Percentiles rank a stretch among this genome's conserved stretches.
phyloP scores from a whole-genome alignment of 225 moss, liverwort and hornwort genomes.

The Marchantia polymorpha region DNA sequence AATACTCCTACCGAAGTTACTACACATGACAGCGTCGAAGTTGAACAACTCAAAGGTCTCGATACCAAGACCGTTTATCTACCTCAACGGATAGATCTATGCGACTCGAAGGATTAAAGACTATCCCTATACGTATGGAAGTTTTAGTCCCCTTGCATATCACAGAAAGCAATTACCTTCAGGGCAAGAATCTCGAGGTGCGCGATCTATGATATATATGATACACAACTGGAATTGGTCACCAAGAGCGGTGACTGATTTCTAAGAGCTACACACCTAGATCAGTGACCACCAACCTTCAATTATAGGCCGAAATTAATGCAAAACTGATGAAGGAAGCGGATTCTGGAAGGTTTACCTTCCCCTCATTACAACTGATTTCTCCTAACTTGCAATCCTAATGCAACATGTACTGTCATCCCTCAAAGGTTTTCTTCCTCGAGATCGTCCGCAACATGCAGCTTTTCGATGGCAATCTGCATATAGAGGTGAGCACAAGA shows the following conservation, averaged over 20 bases:
- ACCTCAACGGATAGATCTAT: conserved; percentile 12
- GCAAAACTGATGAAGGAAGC: conserved; percentile 1
- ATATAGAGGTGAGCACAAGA: background rate
- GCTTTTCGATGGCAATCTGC: conserved; percentile 94
- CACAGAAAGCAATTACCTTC: background rate
- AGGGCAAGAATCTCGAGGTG: conserved; percentile 15
- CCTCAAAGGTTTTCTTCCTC: conserved; percentile 90
- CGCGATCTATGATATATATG: conserved; percentile 19
- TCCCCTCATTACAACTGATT: background rate
- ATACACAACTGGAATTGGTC: conserved; percentile 26
- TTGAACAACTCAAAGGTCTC: background rate
- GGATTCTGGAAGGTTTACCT: background rate
- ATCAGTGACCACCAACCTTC: background rate
- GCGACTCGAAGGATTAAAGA: conserved; percentile 9
- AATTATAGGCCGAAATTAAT: background rate
- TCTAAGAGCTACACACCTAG: background rate
- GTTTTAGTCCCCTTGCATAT: background rate
- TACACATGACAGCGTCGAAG: background rate
- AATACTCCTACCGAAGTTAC: conserved; percentile 10
- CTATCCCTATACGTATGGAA: conserved; percentile 1
- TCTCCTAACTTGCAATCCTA: background rate
- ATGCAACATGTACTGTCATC: background rate
- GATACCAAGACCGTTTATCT: conserved; percentile 4
- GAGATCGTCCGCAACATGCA: conserved; percentile 92
- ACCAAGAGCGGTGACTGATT: conserved; percentile 5